Evolutionary conservation across 495 filamentous ascomycete genomes (phyloP).

Genomic region (Penicillium alfredii): DNA sequence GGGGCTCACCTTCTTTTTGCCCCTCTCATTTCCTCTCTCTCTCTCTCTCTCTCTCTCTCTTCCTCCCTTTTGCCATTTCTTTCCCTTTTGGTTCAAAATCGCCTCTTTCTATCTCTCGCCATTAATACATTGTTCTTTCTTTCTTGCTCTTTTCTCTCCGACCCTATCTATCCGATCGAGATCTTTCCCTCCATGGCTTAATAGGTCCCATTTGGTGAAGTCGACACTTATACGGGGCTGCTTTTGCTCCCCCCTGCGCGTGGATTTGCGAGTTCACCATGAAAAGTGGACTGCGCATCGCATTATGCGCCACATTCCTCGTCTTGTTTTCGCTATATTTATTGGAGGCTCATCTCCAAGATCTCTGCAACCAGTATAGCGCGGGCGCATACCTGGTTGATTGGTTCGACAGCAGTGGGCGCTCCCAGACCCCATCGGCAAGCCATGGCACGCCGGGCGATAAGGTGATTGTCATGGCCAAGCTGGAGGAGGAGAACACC

Average conservation of each 20-base stretch:
- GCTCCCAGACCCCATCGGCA: slow-evolving; percentile 4
- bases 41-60: neutral
- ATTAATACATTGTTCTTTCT: too few species aligned
- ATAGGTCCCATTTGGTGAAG: too few species aligned
- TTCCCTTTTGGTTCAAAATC: too few species aligned
- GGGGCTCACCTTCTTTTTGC: neutral
- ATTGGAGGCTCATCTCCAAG: slow-evolving; percentile 32
- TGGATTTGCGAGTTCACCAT: slow-evolving; percentile 26
- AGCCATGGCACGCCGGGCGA: slow-evolving; percentile 20
- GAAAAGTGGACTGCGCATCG: slow-evolving; percentile 34
- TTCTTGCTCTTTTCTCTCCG: too few species aligned
- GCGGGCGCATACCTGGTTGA: slow-evolving; percentile 38
- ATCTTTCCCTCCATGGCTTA: too few species aligned
- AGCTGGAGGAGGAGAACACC: slow-evolving; percentile 49
- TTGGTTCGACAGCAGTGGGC: slow-evolving; percentile 24
- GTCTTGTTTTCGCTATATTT: slow-evolving; percentile 32
- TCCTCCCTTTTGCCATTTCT: neutral
- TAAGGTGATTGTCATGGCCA: slow-evolving; percentile 55
- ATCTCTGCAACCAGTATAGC: slow-evolving; percentile 41
- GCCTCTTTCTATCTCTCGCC: neutral
- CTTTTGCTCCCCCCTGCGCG: slow-evolving; percentile 2
- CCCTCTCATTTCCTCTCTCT: neutral
- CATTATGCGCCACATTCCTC: slow-evolving; percentile 25
- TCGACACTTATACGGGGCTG: slow-evolving; percentile 7
- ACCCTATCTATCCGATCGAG: too few species aligned